Conservation (phyloP, 164 flowering plant species). For the Vitis vinifera region ASM3070453v1 NC_081805.1:20665001-20665500, state of each 20-base stretch:
- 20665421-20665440: conserved; percentile 60
- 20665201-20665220: conserved; percentile 42
- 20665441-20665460: conserved; percentile 71
- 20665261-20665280: conserved; percentile 71
- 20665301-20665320: conserved; percentile 64
- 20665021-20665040: conserved; percentile 67
- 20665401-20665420: conserved; percentile 29
- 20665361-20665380: conserved; percentile 23
- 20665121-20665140: conserved; percentile 51
- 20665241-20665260: conserved; percentile 54
- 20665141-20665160: conserved; percentile 76
- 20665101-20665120: conserved; percentile 44
- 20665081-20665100: conserved; percentile 43
- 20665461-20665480: conserved; percentile 68
- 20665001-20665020: conserved; percentile 64
- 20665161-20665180: conserved; percentile 72
- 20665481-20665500: conserved; percentile 65
- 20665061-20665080: conserved; percentile 42
- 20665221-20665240: conserved; percentile 54
- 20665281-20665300: conserved; percentile 65
- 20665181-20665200: conserved; percentile 58
- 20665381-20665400: conserved; percentile 29
- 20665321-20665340: conserved; percentile 55
- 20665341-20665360: conserved; percentile 34
- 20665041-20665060: conserved; percentile 48